A percentile compares a stretch with the other conserved stretches of the same genome.
Conservation (phyloP, 495 filamentous ascomycete genomes). For the Bombardia bombarda region DNA sequence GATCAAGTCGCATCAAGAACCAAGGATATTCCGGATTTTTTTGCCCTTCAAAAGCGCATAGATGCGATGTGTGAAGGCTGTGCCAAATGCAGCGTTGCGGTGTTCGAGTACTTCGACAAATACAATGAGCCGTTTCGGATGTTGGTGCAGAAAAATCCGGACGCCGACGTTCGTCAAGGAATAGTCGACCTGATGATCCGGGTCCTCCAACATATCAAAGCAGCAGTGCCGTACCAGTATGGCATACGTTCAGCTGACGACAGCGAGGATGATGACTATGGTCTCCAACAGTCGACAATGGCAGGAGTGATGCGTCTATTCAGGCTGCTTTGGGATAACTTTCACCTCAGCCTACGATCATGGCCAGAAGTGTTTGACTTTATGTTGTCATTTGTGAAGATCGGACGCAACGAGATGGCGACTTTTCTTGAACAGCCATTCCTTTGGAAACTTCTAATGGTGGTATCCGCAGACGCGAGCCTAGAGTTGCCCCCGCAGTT, state of each 20-base stretch:
- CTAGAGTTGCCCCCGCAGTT: slow-evolving; percentile 35
- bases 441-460: slow-evolving; percentile 49
- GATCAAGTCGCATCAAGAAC: slow-evolving; percentile 70
- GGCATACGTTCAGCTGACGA: slow-evolving; percentile 11
- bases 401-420: slow-evolving; percentile 46
- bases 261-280: slow-evolving; percentile 20
- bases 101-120: slow-evolving; percentile 55
- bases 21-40: slow-evolving; percentile 61
- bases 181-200: slow-evolving; percentile 47
- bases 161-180: slow-evolving; percentile 51
- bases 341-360: slow-evolving; percentile 49
- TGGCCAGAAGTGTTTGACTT: slow-evolving; percentile 81
- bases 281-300: slow-evolving; percentile 26
- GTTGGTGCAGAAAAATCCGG: slow-evolving; percentile 58
- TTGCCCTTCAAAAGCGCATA: slow-evolving; percentile 46
- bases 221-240: slow-evolving; percentile 33
- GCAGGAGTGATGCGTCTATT: slow-evolving; percentile 35
- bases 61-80: slow-evolving; percentile 46
- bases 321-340: slow-evolving; percentile 44
- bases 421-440: slow-evolving; percentile 47
- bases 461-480: slow-evolving; percentile 52
- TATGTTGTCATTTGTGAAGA: slow-evolving; percentile 48
- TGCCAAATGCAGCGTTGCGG: slow-evolving; percentile 45
- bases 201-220: slow-evolving; percentile 45
- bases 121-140: slow-evolving; percentile 52